These are phyloP conservation scores for Selaginella tamariscina DNA, from an alignment of 75 land plant species.

Conservation along the genomic window DNA sequence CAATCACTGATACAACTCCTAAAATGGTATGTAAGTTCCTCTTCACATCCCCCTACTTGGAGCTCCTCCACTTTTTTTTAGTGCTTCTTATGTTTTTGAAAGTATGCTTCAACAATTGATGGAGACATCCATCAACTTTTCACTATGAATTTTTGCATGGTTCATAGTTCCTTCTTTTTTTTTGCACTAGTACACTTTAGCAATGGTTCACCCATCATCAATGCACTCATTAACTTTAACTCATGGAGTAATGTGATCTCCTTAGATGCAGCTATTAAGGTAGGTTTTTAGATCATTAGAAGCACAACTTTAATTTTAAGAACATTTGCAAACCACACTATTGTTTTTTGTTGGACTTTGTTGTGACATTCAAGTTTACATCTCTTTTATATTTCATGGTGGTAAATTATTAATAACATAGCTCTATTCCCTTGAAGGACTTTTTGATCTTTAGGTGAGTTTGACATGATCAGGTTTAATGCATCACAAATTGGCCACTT, in stretches of 20 bases:
- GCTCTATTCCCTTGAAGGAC: not conserved
- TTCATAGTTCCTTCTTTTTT: too few relatives aligned
- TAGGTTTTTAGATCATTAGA: not conserved
- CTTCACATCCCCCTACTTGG: not conserved
- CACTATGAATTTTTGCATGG: not conserved
- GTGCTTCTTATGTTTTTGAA: not conserved
- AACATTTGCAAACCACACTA: not conserved
- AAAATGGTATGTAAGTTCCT: not conserved
- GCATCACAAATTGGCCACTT: constrained; percentile 1
- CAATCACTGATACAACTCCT: not conserved
- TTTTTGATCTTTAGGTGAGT: not conserved
- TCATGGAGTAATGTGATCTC: not conserved
- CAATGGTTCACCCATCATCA: not conserved
- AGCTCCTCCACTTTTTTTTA: not conserved
- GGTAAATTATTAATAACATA: not conserved
- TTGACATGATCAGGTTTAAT: not conserved
- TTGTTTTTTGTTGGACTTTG: not conserved
- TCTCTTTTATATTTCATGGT: not conserved
- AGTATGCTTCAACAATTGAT: constrained; percentile 2
- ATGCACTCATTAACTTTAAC: not conserved
- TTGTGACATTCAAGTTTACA: not conserved
- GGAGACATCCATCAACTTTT: not conserved
- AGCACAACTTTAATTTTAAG: not conserved
- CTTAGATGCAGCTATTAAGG: not conserved
- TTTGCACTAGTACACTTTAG: not conserved